Evolutionary conservation across 306 rosid genomes (phyloP).

Genomic region (Rosa lucieae): DNA sequence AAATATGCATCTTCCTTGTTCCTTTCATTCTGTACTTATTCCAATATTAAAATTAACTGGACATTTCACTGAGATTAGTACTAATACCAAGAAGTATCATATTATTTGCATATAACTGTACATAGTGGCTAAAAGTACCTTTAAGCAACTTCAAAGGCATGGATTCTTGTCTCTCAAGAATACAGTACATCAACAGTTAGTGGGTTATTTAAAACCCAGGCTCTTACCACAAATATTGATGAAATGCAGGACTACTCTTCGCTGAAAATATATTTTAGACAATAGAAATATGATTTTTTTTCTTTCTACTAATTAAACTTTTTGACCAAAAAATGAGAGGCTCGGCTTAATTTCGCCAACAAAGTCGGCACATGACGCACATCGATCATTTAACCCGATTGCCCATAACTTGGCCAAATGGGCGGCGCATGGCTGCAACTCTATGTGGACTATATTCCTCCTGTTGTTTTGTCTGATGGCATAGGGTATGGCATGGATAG

Average conservation of each 20-base stretch:
- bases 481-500: neutral
- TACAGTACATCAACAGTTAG: neutral
- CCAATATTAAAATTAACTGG: constrained; percentile 15
- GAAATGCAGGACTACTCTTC: neutral
- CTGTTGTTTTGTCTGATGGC: neutral
- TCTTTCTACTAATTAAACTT: no score
- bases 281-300: no score
- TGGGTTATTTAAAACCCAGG: neutral
- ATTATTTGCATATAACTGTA: no score
- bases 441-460: neutral
- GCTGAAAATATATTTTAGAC: neutral
- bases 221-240: neutral
- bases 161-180: constrained; percentile 1
- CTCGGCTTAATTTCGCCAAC: neutral
- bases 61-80: constrained; percentile 21
- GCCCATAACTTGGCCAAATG: neutral
- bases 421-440: constrained; percentile 3
- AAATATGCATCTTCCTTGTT: constrained; percentile 3
- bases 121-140: constrained; percentile 6
- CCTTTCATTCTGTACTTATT: neutral
- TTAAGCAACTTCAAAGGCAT: constrained; percentile 20
- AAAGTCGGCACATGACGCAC: neutral
- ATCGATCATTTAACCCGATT: neutral
- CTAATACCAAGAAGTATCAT: neutral
- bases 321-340: neutral